Conservation (phyloP, 805 yeast genomes). For the Hanseniaspora hatyaiensis region DNA sequence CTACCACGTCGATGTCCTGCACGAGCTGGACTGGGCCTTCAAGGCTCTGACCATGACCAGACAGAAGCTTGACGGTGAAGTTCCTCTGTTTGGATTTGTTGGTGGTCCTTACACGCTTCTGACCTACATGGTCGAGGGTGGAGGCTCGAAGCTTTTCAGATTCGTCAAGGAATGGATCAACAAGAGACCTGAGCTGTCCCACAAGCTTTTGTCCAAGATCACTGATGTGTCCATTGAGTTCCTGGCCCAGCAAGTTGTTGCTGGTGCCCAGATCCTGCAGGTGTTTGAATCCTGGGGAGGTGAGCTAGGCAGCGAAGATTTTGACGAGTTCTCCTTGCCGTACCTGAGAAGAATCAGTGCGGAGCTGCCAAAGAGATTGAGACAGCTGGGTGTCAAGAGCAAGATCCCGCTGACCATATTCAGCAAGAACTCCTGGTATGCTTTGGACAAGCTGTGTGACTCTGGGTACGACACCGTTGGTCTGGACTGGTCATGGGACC, state of each 20-base stretch:
- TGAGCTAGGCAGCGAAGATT: slow-evolving; percentile 83
- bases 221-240: slow-evolving; percentile 87
- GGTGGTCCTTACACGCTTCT: slow-evolving; percentile 98
- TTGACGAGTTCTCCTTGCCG: slow-evolving; percentile 78
- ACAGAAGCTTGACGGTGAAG: slow-evolving; percentile 72
- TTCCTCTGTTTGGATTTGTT: slow-evolving; percentile 86
- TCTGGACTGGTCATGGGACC: slow-evolving; percentile 82
- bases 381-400: slow-evolving; percentile 59
- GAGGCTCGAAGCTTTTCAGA: slow-evolving; percentile 83
- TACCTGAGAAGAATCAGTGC: slow-evolving; percentile 66
- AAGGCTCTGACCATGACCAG: slow-evolving; percentile 89
- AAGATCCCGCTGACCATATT: slow-evolving; percentile 77
- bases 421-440: slow-evolving; percentile 96
- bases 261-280: slow-evolving; percentile 97
- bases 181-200: slow-evolving; percentile 60
- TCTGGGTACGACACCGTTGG: slow-evolving; percentile 81
- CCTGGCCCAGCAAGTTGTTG: slow-evolving; percentile 84
- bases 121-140: slow-evolving; percentile 97
- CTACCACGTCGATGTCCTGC: slow-evolving; percentile 56
- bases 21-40: slow-evolving; percentile 87
- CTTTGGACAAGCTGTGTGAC: slow-evolving; percentile 70
- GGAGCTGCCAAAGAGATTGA: slow-evolving; percentile 55
- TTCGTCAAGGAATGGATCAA: slow-evolving; percentile 88
- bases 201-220: slow-evolving; percentile 57
- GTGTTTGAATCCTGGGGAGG: slow-evolving; percentile 98